These are phyloP conservation scores for Rubus parviflorus DNA, from an alignment of 306 rosid genomes.

Conservation along the genomic window DNA sequence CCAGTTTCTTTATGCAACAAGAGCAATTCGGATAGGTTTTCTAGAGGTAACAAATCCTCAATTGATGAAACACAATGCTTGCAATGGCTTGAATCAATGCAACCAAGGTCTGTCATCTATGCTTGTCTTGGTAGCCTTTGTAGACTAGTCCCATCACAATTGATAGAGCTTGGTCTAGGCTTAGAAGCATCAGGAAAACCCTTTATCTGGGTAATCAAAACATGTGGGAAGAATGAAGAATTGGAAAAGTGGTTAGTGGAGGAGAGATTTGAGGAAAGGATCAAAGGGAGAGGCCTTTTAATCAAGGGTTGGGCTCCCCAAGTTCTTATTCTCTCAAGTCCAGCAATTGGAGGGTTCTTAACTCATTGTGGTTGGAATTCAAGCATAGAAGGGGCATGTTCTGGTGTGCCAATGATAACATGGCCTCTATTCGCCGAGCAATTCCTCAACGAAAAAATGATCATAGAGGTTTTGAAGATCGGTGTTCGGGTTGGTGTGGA, in stretches of 20 bases:
- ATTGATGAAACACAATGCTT: constrained; percentile 48
- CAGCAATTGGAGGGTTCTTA: constrained; percentile 59
- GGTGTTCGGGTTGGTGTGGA: constrained; percentile 71
- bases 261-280: constrained; percentile 57
- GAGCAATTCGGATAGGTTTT: constrained; percentile 50
- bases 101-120: constrained; percentile 63
- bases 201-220: constrained; percentile 75
- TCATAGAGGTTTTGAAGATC: constrained; percentile 52
- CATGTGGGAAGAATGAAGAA: constrained; percentile 33
- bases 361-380: constrained; percentile 91
- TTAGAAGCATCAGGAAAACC: constrained; percentile 63
- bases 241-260: constrained; percentile 60
- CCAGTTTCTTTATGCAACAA: constrained; percentile 64
- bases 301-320: constrained; percentile 86
- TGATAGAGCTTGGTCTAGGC: constrained; percentile 63
- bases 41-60: constrained; percentile 69
- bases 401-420: constrained; percentile 68
- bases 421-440: constrained; percentile 83
- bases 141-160: constrained; percentile 54
- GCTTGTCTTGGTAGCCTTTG: constrained; percentile 81
- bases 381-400: constrained; percentile 50
- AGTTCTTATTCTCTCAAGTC: constrained; percentile 53
- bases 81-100: constrained; percentile 62
- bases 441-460: constrained; percentile 61
- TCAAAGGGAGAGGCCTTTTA: constrained; percentile 61